Base-by-base conservation (phyloP, 73 alveolate genomes). In the Paramecium sexaurelia region DNA sequence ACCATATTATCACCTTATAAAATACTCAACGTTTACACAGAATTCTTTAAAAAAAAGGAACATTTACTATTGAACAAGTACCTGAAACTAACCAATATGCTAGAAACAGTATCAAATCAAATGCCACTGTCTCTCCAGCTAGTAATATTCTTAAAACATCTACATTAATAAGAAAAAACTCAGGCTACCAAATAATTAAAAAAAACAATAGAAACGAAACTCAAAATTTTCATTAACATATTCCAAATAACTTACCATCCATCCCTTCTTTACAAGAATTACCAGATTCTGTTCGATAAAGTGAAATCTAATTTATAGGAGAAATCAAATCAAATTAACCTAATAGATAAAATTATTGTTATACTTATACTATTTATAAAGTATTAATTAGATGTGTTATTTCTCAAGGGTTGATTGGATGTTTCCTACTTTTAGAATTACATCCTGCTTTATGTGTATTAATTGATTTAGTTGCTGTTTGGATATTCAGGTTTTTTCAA, bases 261-360 rank as follows among this genome's bases (percentile, higher is more conserved):
- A 61, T 61, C 3, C 83, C 83, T 11, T 61, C 83, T 26, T 61
- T 61, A 61, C n/a, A 61, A 61, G 83, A 61, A 61, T 61, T 61
- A 61, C 83, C 83, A 11, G 83, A 61, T 61, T 61, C 83, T 11
- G 83, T 61, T 32, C 20, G 83, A 32, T 26, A 26, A 13, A 61
- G 83, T 26, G 83, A 61, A 32, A 61, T 61, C 9, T 3, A 61
- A 61, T 61, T 61, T 3, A 8, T 61, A 22, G 83, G 83, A 61
- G 83, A 61, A 61, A 61, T 61, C 43, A 61, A 61, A 61, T 32
- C 20, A 29, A 32, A 61, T 29, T 51, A 51, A 51, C 32, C 15
- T 51, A n/a, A 51, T 51, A 51, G 29, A 51, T 51, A 51, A 51
- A 61, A 26, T 29, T 29, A 61, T 61, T 32, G 9, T 61, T 61